These are phyloP conservation scores for Candida sp. DNA, from an alignment of 1,139 yeast genomes.

Conservation along the genomic window DNA sequence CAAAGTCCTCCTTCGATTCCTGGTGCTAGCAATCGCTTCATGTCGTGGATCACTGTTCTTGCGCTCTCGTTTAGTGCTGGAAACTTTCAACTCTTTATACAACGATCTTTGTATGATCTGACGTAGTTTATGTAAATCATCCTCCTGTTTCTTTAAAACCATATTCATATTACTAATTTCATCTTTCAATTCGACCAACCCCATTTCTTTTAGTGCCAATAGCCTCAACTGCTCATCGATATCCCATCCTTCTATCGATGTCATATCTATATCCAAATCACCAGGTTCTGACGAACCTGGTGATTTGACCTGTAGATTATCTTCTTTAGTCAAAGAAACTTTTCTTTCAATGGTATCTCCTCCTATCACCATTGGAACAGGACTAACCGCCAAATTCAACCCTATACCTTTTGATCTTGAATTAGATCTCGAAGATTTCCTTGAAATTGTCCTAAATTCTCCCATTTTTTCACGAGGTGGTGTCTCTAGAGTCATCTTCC, in stretches of 20 bases:
- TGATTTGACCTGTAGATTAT: too few species aligned
- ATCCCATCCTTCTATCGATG: conserved; percentile 27
- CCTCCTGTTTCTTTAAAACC: conserved; percentile 37
- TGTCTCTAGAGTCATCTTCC: background rate
- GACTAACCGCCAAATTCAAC: conserved; percentile 30
- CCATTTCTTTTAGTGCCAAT: conserved; percentile 62
- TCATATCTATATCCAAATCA: too few species aligned
- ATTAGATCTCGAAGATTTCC: conserved; percentile 7
- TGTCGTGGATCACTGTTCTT: conserved; percentile 30
- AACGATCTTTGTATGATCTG: conserved; percentile 38
- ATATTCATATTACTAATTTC: conserved; percentile 32
- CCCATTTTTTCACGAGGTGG: background rate
- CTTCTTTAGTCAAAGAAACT: too few species aligned
- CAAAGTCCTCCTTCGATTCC: conserved; percentile 15
- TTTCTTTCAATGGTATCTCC: too few species aligned
- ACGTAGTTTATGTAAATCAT: conserved; percentile 44
- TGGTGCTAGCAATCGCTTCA: conserved; percentile 32
- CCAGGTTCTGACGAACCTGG: too few species aligned
- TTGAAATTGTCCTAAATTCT: background rate
- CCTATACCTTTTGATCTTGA: conserved; percentile 26
- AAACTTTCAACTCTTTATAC: conserved; percentile 26
- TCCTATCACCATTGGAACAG: conserved; percentile 5
- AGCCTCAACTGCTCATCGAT: conserved; percentile 55
- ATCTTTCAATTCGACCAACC: conserved; percentile 54
- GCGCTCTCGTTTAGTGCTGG: conserved; percentile 12